Percentiles rank a stretch among this genome's conserved stretches.
Conservation (phyloP, 2,329 filamentous ascomycete species). For the Apiospora saccharicola region DNA sequence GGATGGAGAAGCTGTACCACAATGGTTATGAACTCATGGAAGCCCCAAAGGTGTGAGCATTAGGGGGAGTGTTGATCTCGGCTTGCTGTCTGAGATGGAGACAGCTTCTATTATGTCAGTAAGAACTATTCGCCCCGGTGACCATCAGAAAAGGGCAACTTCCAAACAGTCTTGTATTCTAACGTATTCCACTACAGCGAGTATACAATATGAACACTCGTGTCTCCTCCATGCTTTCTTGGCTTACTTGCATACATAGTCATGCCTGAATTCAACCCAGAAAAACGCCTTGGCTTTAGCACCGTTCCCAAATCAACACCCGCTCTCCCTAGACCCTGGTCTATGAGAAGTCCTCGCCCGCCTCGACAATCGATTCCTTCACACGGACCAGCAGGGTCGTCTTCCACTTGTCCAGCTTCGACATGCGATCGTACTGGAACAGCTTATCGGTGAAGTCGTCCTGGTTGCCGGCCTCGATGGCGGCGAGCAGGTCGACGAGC, state of each 20-base stretch:
- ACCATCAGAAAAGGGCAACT: background rate
- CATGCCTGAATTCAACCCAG: slow-evolving; percentile 19
- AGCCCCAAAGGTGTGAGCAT: background rate
- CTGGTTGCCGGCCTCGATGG: slow-evolving; percentile 79
- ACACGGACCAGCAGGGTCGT: slow-evolving; percentile 82
- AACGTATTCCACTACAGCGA: background rate
- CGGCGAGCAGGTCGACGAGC: slow-evolving; percentile 76
- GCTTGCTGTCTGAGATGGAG: background rate
- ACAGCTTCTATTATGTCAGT: background rate
- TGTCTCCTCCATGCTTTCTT: slow-evolving; percentile 11
- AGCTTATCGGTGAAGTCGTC: slow-evolving; percentile 86
- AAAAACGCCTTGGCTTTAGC: slow-evolving; percentile 20
- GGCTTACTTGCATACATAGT: slow-evolving; percentile 14
- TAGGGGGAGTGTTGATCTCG: background rate
- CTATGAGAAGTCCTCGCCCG: slow-evolving; percentile 44
- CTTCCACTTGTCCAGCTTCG: slow-evolving; percentile 97
- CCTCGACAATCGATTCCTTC: slow-evolving; percentile 79
- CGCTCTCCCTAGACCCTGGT: background rate
- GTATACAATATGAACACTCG: background rate
- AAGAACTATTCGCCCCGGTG: background rate
- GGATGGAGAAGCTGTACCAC: background rate
- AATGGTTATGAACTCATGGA: background rate
- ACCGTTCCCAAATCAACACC: slow-evolving; percentile 9
- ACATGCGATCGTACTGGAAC: slow-evolving; percentile 90
- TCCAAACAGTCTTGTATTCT: background rate